Evolutionary conservation across 495 filamentous ascomycete genomes (phyloP).

Genomic region (Hyaloscypha finlandica): DNA sequence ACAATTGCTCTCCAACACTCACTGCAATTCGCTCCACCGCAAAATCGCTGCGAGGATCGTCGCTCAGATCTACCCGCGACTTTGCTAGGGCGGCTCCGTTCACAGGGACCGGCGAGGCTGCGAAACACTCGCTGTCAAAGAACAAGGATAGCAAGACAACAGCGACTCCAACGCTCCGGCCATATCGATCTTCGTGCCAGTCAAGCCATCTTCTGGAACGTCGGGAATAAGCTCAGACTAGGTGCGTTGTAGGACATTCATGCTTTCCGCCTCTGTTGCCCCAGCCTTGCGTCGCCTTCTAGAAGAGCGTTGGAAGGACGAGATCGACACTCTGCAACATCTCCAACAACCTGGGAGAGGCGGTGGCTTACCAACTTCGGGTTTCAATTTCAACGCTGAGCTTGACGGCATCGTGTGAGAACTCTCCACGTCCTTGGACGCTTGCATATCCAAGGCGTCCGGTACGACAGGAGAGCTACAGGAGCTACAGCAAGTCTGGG

Average conservation of each 20-base stretch:
- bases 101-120: constrained; percentile 6
- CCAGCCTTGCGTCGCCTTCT: constrained; percentile 12
- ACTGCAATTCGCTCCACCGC: background rate
- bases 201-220: constrained; percentile 7
- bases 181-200: constrained; percentile 1
- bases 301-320: constrained; percentile 23
- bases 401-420: background rate
- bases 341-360: background rate
- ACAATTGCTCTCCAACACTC: background rate
- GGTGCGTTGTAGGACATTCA: constrained; percentile 27
- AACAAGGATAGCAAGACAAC: constrained; percentile 25
- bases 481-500: background rate
- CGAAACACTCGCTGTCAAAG: constrained; percentile 28
- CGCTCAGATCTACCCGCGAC: constrained; percentile 4
- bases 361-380: background rate
- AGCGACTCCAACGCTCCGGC: background rate
- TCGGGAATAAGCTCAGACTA: constrained; percentile 13
- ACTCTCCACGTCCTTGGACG: background rate
- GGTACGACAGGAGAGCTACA: background rate
- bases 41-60: background rate
- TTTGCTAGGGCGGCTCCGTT: background rate
- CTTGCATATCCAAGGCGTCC: background rate
- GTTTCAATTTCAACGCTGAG: background rate
- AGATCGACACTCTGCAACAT: constrained; percentile 5
- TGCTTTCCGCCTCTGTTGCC: constrained; percentile 3